A percentile compares a stretch with the other conserved stretches of the same genome.
These are phyloP conservation scores for Hondaea fermentalgiana DNA, from an alignment of 108 stramenopile species.

Conservation along the genomic window DNA sequence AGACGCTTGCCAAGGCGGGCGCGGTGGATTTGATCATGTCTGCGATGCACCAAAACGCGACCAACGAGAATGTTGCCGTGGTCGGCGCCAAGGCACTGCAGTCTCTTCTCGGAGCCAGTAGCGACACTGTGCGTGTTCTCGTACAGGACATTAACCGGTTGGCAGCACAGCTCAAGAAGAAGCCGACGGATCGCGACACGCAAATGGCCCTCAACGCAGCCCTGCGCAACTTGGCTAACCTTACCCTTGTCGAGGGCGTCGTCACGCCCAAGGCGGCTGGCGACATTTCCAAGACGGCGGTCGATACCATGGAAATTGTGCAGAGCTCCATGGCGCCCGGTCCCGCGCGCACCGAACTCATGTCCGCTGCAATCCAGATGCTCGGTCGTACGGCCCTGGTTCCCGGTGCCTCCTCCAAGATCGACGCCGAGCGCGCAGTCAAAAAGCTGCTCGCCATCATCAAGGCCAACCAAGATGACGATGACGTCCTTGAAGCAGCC, in stretches of 20 bases:
- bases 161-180: not conserved
- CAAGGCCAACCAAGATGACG: not conserved
- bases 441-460: constrained; percentile 17
- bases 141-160: not conserved
- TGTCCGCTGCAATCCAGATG: not conserved
- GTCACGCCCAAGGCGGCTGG: constrained; percentile 16
- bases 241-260: constrained; percentile 15
- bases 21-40: constrained; percentile 13
- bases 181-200: not conserved
- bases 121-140: not conserved
- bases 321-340: not conserved
- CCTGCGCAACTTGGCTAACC: constrained; percentile 24
- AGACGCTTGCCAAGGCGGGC: not conserved
- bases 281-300: not conserved
- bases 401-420: not conserved
- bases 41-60: constrained; percentile 18
- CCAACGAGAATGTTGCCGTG: not conserved
- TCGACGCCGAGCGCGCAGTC: not conserved
- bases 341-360: not conserved
- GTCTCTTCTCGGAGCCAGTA: not conserved
- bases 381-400: not conserved
- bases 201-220: not conserved
- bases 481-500: not conserved
- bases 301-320: not conserved
- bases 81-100: constrained; percentile 16